Conservation (phyloP, 116 monocot species). For the Iris pallida region DNA sequence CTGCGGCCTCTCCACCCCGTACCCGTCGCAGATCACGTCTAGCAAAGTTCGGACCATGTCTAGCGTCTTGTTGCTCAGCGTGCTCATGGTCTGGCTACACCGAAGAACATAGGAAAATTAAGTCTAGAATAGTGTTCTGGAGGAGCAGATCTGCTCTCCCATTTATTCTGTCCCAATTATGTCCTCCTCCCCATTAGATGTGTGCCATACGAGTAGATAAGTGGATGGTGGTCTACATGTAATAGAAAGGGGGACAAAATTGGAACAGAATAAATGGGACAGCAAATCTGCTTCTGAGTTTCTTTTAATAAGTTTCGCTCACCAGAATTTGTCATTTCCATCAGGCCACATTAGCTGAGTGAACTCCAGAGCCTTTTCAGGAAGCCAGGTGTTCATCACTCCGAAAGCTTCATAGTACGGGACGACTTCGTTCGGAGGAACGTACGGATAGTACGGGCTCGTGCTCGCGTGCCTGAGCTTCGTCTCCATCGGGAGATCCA, state of each 20-base stretch:
- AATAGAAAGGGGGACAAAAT: no score
- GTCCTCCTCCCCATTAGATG: no score
- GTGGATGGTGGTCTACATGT: no score
- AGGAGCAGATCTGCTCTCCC: no score
- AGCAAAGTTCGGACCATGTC: background rate
- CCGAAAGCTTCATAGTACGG: background rate
- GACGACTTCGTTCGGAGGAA: background rate
- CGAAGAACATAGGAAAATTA: no score
- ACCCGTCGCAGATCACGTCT: background rate
- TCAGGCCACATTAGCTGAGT: conserved; percentile 1
- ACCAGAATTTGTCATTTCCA: conserved; percentile 1
- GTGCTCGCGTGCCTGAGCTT: background rate
- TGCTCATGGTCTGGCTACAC: no score
- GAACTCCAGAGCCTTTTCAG: background rate
- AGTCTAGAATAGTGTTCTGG: no score
- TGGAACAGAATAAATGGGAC: no score
- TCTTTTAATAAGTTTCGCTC: background rate
- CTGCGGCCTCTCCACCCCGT: background rate
- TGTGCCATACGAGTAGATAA: no score
- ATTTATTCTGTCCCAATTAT: no score
- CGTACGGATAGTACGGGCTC: background rate
- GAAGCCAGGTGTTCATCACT: background rate
- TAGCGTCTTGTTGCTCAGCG: no score
- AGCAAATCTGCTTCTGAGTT: no score
- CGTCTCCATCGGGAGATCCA: background rate